Conservation (phyloP, 164 flowering plant genomes). For the Paratinospora sagittata region DNA sequence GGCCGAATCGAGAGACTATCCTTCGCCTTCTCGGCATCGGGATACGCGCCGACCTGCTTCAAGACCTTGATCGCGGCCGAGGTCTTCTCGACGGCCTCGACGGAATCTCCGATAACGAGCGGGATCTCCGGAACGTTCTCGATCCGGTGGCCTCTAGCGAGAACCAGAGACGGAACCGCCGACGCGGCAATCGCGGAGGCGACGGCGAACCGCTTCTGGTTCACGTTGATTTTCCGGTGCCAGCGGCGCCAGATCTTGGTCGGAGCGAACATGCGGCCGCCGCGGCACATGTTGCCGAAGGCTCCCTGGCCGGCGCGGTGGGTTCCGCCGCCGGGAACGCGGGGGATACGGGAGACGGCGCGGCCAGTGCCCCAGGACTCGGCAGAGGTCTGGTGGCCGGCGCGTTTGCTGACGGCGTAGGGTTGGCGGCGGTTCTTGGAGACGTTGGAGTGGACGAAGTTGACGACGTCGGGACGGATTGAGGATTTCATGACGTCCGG, state of each 20-base stretch:
- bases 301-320: conserved; percentile 96
- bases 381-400: too few relatives aligned
- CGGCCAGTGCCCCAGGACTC: too few relatives aligned
- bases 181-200: conserved; percentile 82
- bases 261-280: conserved; percentile 90
- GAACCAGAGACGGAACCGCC: conserved; percentile 64
- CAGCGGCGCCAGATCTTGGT: conserved; percentile 92
- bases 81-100: conserved; percentile 71
- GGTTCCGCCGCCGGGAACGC: conserved; percentile 93
- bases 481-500: conserved; percentile 77
- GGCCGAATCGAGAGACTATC: conserved; percentile 63
- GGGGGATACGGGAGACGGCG: conserved; percentile 94
- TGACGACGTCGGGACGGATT: conserved; percentile 77
- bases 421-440: conserved; percentile 84
- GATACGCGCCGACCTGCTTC: conserved; percentile 62
- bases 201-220: conserved; percentile 72
- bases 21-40: conserved; percentile 85
- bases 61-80: conserved; percentile 55
- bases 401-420: conserved; percentile 62
- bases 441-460: conserved; percentile 60
- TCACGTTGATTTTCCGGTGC: conserved; percentile 69
- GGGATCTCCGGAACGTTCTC: conserved; percentile 77
- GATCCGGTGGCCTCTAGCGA: conserved; percentile 76
- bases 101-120: conserved; percentile 59
- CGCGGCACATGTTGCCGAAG: too few relatives aligned